These are phyloP conservation scores for Chrysochromulina tobinii DNA, from an alignment of 78 protist species.

Conservation along the genomic window DNA sequence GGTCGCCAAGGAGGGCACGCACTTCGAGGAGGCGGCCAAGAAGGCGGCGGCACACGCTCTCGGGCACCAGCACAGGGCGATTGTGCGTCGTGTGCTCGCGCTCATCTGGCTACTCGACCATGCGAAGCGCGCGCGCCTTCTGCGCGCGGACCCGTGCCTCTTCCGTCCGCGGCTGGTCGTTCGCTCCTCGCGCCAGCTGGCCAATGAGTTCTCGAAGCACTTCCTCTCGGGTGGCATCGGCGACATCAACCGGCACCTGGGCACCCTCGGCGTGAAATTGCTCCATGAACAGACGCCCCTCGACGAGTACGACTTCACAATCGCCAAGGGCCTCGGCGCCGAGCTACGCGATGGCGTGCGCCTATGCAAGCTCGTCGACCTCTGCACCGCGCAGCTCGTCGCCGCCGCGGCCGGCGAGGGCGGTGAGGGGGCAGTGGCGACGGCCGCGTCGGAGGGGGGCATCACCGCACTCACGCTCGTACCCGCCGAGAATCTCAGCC, in stretches of 20 bases:
- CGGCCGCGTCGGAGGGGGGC: too few species aligned
- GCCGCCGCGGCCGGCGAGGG: neutral
- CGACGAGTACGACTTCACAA: constrained; percentile 14
- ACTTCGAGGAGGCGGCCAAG: too few species aligned
- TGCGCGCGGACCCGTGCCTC: constrained; percentile 4
- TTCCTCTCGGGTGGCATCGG: constrained; percentile 1
- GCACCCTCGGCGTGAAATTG: neutral
- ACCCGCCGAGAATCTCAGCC: neutral
- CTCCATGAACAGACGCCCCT: neutral
- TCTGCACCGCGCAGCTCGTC: neutral
- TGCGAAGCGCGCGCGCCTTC: neutral
- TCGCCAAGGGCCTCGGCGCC: neutral
- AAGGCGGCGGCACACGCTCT: too few species aligned
- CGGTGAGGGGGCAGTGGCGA: too few species aligned
- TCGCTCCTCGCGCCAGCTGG: neutral
- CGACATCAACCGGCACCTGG: neutral
- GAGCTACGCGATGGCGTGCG: constrained; percentile 32
- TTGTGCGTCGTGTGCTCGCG: neutral
- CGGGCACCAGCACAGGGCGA: too few species aligned
- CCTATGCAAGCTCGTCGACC: neutral
- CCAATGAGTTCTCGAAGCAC: neutral
- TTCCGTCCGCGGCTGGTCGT: neutral
- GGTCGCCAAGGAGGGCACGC: too few species aligned
- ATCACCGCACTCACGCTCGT: neutral
- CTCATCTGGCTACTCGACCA: neutral